Evolutionary conservation across 768 basidiomycete species (phyloP), one percentile per base, ranked within the genome.

Genomic region (Kondoa subrosea): DNA sequence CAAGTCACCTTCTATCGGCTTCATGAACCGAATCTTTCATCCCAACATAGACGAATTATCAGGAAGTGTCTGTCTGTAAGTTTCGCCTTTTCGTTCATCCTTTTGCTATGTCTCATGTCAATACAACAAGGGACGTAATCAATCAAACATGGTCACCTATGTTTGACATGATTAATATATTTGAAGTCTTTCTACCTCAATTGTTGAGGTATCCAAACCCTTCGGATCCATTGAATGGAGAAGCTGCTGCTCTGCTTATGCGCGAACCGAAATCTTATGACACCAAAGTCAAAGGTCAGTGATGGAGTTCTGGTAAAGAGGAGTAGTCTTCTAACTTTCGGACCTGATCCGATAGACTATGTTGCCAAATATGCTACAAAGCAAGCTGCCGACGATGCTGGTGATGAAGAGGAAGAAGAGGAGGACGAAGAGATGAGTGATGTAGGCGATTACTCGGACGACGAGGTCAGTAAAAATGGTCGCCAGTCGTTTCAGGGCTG

Each of bases 81-180:
- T 96, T n/a, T 56, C 96, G 96, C 77, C 96, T 96, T 76, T 92
- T 96, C 80, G 58, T 67, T 25, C 21, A 34, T 12, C 15, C 64
- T 25, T 34, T 26, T 32, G 2, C 64, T 40, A 25, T n/a, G 12
- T 34, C 4, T 34, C 14, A 12, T 3, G 17, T 4, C 21, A 30
- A 67, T 65, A 62, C 68, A 57, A 16, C 2, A 17, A n/a, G 25
- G 15, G 21, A n/a, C 56, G 8, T 40, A 15, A 32, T 64, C 66
- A 71, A 66, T 40, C 57, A 60, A 29, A 95, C 93, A 17, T 99
- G 95, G 95, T 97, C 95, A 56, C 95, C 95, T 1, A 97, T 99
- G 95, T 99, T 95, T 76, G 93, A 97, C 79, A 92, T 97, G 87
- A 89, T 96, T 81, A 99, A 99, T 76, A 97, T 99, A 71, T 97